A percentile compares a stretch with the other conserved stretches of the same genome.
phyloP scores from a whole-genome alignment of 2,329 filamentous ascomycete genomes.

The Scleromitrula shiraiana region DNA sequence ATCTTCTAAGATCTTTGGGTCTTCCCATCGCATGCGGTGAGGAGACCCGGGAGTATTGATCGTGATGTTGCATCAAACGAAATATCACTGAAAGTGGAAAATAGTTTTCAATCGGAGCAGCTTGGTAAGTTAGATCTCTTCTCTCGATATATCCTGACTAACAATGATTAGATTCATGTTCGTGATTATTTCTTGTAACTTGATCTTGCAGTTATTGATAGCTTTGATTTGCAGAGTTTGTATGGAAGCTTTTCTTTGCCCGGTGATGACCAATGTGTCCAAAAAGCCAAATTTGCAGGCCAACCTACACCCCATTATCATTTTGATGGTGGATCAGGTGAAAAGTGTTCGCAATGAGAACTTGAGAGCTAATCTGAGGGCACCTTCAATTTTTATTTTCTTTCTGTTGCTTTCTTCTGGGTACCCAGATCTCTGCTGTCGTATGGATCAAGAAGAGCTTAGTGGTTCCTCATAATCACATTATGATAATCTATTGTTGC shows the following conservation, averaged over 20 bases:
- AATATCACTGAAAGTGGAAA: slow-evolving; percentile 23
- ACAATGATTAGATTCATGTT: slow-evolving; percentile 12
- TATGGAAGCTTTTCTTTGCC: slow-evolving; percentile 18
- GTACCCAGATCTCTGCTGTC: too few relatives aligned
- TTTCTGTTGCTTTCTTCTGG: too few relatives aligned
- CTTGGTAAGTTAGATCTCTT: slow-evolving; percentile 20
- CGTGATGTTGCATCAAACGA: not conserved
- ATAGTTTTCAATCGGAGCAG: slow-evolving; percentile 34
- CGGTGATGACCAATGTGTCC: slow-evolving; percentile 31
- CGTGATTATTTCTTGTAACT: slow-evolving; percentile 3
- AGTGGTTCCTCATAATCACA: too few relatives aligned
- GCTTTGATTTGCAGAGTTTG: slow-evolving; percentile 11
- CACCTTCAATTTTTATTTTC: slow-evolving; percentile 11
- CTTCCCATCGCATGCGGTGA: slow-evolving; percentile 12
- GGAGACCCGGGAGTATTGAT: slow-evolving; percentile 8
- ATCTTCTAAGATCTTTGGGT: slow-evolving; percentile 16
- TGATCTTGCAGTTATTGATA: slow-evolving; percentile 8
- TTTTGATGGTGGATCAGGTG: slow-evolving; percentile 13
- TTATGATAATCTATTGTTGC: too few relatives aligned
- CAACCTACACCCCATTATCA: slow-evolving; percentile 25
- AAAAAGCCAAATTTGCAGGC: slow-evolving; percentile 34
- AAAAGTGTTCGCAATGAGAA: slow-evolving; percentile 32
- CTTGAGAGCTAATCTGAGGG: slow-evolving; percentile 35
- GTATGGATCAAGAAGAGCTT: too few relatives aligned
- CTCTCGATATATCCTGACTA: slow-evolving; percentile 4